Conservation (phyloP, 352 stramenopile species). For the Phytophthora capsici region DNA sequence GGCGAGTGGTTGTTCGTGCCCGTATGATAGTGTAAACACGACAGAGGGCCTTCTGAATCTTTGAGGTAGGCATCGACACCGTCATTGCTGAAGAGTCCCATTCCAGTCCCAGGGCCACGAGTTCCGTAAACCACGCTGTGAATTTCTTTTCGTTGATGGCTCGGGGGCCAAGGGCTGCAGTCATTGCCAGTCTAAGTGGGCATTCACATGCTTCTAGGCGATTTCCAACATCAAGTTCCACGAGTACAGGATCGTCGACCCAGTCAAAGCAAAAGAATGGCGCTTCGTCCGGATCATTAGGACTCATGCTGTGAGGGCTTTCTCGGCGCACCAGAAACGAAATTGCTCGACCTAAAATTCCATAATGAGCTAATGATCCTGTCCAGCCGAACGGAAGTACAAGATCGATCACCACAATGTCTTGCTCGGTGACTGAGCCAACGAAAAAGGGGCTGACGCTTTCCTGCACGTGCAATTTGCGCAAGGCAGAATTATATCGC, state of each 20-base stretch:
- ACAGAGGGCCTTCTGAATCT: slow-evolving; percentile 18
- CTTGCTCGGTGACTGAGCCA: background rate
- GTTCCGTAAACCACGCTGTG: background rate
- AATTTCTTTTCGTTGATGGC: slow-evolving; percentile 18
- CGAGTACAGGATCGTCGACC: slow-evolving; percentile 11
- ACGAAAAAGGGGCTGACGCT: background rate
- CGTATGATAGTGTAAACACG: too few species aligned
- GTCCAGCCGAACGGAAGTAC: slow-evolving; percentile 14
- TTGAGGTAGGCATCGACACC: slow-evolving; percentile 15
- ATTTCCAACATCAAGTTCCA: background rate
- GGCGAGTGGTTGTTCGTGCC: too few species aligned
- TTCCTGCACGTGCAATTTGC: slow-evolving; percentile 11
- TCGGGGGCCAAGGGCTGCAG: background rate
- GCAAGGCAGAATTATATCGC: too few species aligned
- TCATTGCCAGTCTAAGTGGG: slow-evolving; percentile 1
- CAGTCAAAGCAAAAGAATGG: slow-evolving; percentile 8
- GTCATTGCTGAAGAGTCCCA: background rate
- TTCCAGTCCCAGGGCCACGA: slow-evolving; percentile 2
- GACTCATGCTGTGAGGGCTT: background rate
- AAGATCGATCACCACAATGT: background rate
- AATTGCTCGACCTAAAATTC: too few species aligned
- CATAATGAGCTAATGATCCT: background rate
- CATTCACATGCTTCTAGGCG: background rate
- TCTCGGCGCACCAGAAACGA: slow-evolving; percentile 2
- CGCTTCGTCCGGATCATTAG: background rate